Base-by-base conservation (phyloP, 2,329 filamentous ascomycete genomes). In the Pseudogymnoascus sp. region DNA sequence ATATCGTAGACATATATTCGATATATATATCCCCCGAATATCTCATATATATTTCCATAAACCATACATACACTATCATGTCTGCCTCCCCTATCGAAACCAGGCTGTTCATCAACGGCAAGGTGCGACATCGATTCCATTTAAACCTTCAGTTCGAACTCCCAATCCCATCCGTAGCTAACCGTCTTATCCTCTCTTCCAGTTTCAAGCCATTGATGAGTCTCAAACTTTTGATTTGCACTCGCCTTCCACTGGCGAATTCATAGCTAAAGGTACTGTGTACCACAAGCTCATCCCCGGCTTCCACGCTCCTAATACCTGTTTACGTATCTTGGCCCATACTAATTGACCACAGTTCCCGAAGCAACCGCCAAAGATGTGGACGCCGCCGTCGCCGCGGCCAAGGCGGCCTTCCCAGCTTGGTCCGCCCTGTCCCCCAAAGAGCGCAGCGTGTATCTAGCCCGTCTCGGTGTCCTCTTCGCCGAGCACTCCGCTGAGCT, bases 391-490 rank as follows among this genome's bases (percentile, higher is more conserved):
- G 79, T 83, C 6, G 66, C 69, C 2, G 76, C 78, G 0, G 81
- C 79, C 7, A 73, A 75, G 45, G 71, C 70, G n/a, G 81, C 80
- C 3, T 79, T 81, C 68, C 72, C 72, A 60, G 71, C 75, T 1
- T 83, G 81, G 81, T 74, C 75, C 21, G 73, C 74, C 55, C 79
- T 75, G 3, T 72, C 77, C 1, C 72, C 75, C 59, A 70, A 74
- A 3, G 77, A 82, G 66, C 75, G 81, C 38, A 72, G 75, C 37
- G 75, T 78, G 12, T 70, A 74, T 11, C 69, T 82, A n/a, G 69
- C 73, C 4, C 74, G 43, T 23, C 61, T 49, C 5, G 61, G 38
- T 1, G 9, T 37, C 38, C 9, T 60, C 64, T 8, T 63, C 5
- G 62, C 62, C 14, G 33, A 81, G 52, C 69, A 73, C 60, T 73